Conservation (phyloP, 2,329 filamentous ascomycete genomes). For the Lecanicillium sp. region DNA sequence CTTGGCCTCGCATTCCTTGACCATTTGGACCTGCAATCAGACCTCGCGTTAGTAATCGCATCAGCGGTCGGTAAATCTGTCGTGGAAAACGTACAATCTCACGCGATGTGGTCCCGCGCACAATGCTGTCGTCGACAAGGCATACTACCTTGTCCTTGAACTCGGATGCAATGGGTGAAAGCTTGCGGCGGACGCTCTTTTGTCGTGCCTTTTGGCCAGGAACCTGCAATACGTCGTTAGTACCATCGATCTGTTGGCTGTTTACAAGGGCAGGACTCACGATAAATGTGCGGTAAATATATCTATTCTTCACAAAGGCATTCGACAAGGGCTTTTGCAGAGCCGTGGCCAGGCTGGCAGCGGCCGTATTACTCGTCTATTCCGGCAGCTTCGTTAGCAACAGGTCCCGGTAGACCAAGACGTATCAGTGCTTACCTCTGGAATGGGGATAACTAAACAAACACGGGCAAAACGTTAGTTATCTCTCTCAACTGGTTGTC, state of each 20-base stretch:
- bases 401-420: too few relatives aligned
- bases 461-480: too few relatives aligned
- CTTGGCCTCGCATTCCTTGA: slow-evolving; percentile 70
- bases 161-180: slow-evolving; percentile 74
- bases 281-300: slow-evolving; percentile 31
- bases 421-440: slow-evolving; percentile 24
- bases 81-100: slow-evolving; percentile 11
- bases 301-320: slow-evolving; percentile 79
- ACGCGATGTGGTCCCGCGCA: slow-evolving; percentile 69
- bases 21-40: slow-evolving; percentile 45
- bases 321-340: slow-evolving; percentile 68
- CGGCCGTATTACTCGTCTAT: slow-evolving; percentile 72
- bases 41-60: background rate
- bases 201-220: slow-evolving; percentile 69
- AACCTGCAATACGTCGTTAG: too few relatives aligned
- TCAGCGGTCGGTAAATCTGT: background rate
- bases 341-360: slow-evolving; percentile 61
- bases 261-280: slow-evolving; percentile 6
- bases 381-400: too few relatives aligned
- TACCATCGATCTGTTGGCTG: slow-evolving; percentile 2
- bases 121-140: slow-evolving; percentile 80
- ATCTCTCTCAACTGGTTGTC: too few relatives aligned
- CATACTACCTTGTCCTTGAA: slow-evolving; percentile 73
- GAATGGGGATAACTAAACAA: slow-evolving; percentile 68
- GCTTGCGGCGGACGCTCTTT: slow-evolving; percentile 77